Base-by-base conservation (phyloP, 768 basidiomycete species). In the Lactarius hengduanensis region DNA sequence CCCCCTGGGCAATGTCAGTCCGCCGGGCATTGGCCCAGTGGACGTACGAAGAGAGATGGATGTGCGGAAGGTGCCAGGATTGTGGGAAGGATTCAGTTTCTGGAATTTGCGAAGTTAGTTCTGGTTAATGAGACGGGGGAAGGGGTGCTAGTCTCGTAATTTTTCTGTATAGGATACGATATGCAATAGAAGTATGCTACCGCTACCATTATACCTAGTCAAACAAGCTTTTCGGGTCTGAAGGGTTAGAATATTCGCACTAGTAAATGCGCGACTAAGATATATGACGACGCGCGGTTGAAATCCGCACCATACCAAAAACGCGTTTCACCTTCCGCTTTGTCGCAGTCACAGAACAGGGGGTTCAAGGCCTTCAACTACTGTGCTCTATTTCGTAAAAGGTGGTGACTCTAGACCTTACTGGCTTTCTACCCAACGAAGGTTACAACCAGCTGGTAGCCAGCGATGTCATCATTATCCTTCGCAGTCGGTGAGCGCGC, bases 401-500 rank as follows among this genome's bases (percentile, higher is more conserved):
- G 11, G 30, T 54, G 20, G 36, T 36, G 28, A 16, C 63, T 62
- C 50, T 53, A 53, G 11, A 22, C 50, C 50, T 22, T 26, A 50
- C 47, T 53, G 26, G 15, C 26, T 28, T 26, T 53, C 15, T 0
- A n/a, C 10, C 43, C 50, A 22, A 38, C 20, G 50, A 34, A 58
- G 26, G 64, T 22, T 30, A 50, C 22, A 36, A 40, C 40, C 2
- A 18, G 32, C 41, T 47, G 15, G 36, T 57, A 58, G 61, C 40
- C 20, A 26, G 61, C 20, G 61, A 67, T 67, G 66, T 68, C 68
- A 57, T 13, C 61, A 16, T 32, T 57, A 53, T 63, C 61, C 32
- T 67, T 67, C 34, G 26, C 62, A 11, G 34, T 47, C 20, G 62
- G 62, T 73, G 95, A 98, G 76, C 86, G 87, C 71, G 91, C 95